These are phyloP conservation scores for Sporothrix pseudoabietina DNA, from an alignment of 2,329 filamentous ascomycete genomes.

Conservation along the genomic window DNA sequence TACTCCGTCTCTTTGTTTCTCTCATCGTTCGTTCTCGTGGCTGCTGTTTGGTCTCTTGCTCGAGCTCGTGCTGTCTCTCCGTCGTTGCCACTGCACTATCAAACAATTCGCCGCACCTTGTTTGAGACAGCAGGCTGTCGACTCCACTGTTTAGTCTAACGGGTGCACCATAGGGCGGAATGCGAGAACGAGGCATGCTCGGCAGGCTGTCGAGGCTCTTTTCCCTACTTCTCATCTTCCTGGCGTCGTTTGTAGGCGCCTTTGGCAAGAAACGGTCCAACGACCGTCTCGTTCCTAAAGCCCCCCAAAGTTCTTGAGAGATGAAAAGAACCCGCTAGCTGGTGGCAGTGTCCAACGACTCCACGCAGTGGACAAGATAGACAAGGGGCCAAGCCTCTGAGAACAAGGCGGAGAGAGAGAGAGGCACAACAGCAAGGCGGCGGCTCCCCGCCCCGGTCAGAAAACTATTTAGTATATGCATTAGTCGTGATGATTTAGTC, in stretches of 20 bases:
- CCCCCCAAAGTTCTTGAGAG: background rate
- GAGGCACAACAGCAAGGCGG: background rate
- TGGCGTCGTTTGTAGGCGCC: background rate
- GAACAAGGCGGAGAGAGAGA: background rate
- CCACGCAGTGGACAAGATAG: background rate
- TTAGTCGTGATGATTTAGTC: background rate
- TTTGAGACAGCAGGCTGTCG: background rate
- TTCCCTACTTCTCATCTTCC: background rate
- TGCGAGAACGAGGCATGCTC: no score
- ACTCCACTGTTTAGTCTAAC: slow-evolving; percentile 7
- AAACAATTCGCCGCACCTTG: background rate
- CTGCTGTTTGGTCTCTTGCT: background rate
- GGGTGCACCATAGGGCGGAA: background rate
- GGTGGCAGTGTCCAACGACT: background rate
- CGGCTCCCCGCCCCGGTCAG: background rate
- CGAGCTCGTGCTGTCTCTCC: background rate
- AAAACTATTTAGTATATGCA: background rate
- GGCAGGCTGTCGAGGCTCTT: background rate
- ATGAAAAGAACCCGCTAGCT: background rate
- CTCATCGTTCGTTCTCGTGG: background rate
- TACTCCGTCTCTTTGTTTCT: background rate
- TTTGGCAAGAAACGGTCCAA: background rate
- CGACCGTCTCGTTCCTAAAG: background rate
- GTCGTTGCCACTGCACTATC: background rate
- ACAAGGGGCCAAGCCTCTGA: background rate